Evolutionary conservation across 106 monocot species (phyloP), one percentile per base, ranked within the genome.

Genomic region (Gastrodia elata): DNA sequence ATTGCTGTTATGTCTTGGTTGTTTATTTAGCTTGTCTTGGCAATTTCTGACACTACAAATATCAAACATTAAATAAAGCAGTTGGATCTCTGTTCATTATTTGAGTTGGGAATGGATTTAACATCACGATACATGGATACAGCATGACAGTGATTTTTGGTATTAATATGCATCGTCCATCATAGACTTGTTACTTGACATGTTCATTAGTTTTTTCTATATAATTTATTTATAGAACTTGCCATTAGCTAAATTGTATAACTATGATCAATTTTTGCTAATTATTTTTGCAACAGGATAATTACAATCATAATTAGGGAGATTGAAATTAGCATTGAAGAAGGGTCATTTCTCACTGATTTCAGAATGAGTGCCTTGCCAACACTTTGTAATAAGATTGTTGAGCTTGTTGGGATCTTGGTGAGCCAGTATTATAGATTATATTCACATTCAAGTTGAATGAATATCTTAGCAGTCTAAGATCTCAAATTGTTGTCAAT

Each of bases 301-400:
- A 93, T 94, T 74, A 82, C 81, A 64, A 93, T 98, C 34, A 91
- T 93, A 35, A 87, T 93, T 38, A 98, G 88, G 84, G 97, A 93
- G 82, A 82, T 93, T 67, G 98, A 98, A 83, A 77, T 77, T 71
- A 93, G 82, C 82, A 87, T 93, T 44, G 81, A 83, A 56, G 87
- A 77, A 71, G 83, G 85, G 56, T 85, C 91, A 76, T 91, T 99
- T 70, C 98, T 99, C 48, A 83, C 85, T 7, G 89, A 87, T 77
- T 99, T 93, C 65, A 88, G 93, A 81, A 87, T 89, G 98, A 91
- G 88, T 76, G 85, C 86, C 64, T 73, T 99, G 15, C 91, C 87
- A 68, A 55, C 71, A 49, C 82, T 99, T 34, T 87, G 88, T 61
- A 87, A 84, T 46, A 99, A 91, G 71, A 94, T 93, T 84, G 91